Evolutionary conservation across 176 grass and related monocot species (phyloP).

Genomic region (Aegilops speltoides): DNA sequence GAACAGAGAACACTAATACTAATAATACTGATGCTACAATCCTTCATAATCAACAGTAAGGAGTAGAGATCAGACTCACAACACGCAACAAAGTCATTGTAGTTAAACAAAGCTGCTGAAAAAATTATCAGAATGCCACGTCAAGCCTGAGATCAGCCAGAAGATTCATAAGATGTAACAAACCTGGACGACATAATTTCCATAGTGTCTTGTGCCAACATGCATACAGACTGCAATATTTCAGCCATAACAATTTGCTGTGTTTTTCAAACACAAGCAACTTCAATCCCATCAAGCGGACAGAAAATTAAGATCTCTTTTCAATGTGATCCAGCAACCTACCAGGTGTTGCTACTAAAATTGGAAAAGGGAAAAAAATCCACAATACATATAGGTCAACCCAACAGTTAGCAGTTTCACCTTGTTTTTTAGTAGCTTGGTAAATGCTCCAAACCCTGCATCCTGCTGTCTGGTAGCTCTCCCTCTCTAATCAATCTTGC

Average conservation of each 20-base stretch:
- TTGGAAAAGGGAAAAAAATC: slow-evolving; percentile 43
- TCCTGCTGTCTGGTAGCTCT: neutral
- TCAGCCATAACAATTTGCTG: slow-evolving; percentile 79
- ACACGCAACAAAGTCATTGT: neutral
- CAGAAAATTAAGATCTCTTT: slow-evolving; percentile 87
- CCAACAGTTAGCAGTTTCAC: slow-evolving; percentile 7
- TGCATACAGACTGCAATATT: slow-evolving; percentile 73
- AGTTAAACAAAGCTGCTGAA: neutral
- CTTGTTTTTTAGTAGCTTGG: slow-evolving; percentile 1
- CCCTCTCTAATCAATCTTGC: too few species aligned
- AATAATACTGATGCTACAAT: neutral
- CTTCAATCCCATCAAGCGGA: slow-evolving; percentile 93
- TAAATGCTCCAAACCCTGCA: slow-evolving; percentile 63
- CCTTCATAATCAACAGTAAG: neutral
- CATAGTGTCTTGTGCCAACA: slow-evolving; percentile 82
- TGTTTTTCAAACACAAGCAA: slow-evolving; percentile 79
- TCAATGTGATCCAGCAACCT: slow-evolving; percentile 95
- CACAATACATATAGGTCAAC: slow-evolving; percentile 21
- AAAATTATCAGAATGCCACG: neutral
- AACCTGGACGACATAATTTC: slow-evolving; percentile 91
- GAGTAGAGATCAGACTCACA: too few species aligned
- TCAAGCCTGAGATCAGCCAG: neutral
- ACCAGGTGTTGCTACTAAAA: slow-evolving; percentile 91
- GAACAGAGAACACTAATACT: neutral
- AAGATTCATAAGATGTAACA: slow-evolving; percentile 12